Evolutionary conservation across 345 rosid species (phyloP).

Genomic region (Eucalyptus sp.): DNA sequence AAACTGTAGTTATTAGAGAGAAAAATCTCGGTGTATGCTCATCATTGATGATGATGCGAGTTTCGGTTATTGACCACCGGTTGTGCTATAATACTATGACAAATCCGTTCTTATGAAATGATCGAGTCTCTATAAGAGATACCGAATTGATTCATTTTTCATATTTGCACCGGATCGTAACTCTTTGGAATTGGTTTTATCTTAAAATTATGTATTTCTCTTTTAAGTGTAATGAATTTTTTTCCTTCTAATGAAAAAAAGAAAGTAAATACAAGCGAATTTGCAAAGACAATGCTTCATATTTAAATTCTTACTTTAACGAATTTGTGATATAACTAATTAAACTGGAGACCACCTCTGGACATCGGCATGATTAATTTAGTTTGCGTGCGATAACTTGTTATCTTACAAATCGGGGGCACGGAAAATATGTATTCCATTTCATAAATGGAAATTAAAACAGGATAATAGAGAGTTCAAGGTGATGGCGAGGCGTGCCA

Average conservation of each 20-base stretch:
- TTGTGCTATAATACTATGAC: background rate
- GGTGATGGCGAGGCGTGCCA: background rate
- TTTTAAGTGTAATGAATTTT: too few relatives aligned
- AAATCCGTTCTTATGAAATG: too few relatives aligned
- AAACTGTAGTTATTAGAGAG: too few relatives aligned
- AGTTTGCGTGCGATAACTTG: background rate
- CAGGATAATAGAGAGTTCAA: background rate
- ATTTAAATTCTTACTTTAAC: background rate
- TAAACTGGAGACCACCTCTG: background rate
- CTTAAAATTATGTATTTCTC: too few relatives aligned
- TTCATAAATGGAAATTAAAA: background rate
- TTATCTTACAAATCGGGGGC: background rate
- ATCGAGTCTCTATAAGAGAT: background rate
- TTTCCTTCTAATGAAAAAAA: background rate
- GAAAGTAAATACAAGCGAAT: background rate
- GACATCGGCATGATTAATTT: background rate
- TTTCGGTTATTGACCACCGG: rapidly evolving
- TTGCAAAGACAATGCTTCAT: background rate
- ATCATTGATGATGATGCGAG: background rate
- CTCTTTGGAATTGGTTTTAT: background rate
- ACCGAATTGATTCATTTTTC: background rate
- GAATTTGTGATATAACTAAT: background rate
- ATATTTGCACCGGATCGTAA: too few relatives aligned
- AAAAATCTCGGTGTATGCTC: background rate
- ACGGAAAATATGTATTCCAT: background rate